These are phyloP conservation scores for Corylus avellana DNA, from an alignment of 306 rosid genomes.

Conservation along the genomic window DNA sequence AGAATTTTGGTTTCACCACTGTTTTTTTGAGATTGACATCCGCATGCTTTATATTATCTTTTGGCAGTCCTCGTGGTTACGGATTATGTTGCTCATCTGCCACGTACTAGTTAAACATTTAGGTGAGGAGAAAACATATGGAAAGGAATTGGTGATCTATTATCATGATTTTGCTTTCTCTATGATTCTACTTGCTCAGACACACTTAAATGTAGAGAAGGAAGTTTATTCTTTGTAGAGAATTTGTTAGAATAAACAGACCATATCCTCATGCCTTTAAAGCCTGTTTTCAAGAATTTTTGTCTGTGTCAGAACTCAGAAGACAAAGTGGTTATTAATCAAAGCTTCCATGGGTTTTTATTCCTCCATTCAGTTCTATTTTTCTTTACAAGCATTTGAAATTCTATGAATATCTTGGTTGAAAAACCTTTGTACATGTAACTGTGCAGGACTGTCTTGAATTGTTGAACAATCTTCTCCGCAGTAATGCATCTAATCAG, in stretches of 20 bases:
- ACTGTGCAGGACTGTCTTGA: conserved; percentile 82
- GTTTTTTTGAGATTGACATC: not conserved
- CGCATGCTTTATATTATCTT: not conserved
- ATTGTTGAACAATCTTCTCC: conserved; percentile 81
- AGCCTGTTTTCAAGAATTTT: conserved; percentile 6
- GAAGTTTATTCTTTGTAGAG: not conserved
- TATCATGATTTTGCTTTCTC: not conserved
- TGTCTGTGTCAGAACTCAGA: conserved; percentile 2
- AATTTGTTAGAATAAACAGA: not conserved
- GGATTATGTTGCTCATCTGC: not conserved
- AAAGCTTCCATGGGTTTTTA: not conserved
- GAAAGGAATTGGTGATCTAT: not conserved
- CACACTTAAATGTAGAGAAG: not conserved
- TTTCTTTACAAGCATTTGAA: conserved; percentile 15
- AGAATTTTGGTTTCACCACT: not conserved
- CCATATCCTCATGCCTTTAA: not conserved
- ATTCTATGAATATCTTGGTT: conserved; percentile 26
- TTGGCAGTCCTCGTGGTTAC: not conserved
- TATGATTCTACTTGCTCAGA: not conserved
- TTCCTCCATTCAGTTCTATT: too few relatives aligned
- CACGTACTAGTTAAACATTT: not conserved
- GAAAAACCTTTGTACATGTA: conserved; percentile 30
- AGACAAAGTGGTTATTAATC: not conserved
- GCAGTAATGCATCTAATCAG: conserved; percentile 81
- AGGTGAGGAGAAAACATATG: not conserved